Evolutionary conservation across 2,329 filamentous ascomycete genomes (phyloP), one percentile per base, ranked within the genome.

Genomic region (Trichoderma sp.): DNA sequence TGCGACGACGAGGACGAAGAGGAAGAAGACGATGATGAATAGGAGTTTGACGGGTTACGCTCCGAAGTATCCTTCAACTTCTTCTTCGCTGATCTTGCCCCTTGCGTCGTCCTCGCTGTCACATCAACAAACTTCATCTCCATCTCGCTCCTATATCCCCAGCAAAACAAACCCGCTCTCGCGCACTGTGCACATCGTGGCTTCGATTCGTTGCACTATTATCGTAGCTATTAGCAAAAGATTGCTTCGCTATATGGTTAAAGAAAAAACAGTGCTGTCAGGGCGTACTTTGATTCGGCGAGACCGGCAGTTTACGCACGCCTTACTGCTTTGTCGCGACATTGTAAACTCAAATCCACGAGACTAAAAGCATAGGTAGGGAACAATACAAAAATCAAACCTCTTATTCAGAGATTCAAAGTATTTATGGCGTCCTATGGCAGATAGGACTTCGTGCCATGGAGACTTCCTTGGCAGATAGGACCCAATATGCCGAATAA

Each of bases 121-220:
- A 49, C 49, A 3, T 49, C 49, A n/a, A 63, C 47, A 33, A 63
- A 53, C 24, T 21, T 21, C 4, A 55, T 21, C 21, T 53, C 60
- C 14, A 31, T 37, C 47, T 55, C 29, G 33, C 33, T 63, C 24
- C 60, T 63, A 55, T 63, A 63, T 21, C 60, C 60, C 60, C 60
- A 63, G 33, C 60, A 63, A 24, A 63, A 53, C 31, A 63, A 27
- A 7, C 60, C 60, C 10, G 60, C 60, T 24, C 60, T 37, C 21
- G 60, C 47, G 5, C 60, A 63, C 31, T 63, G 60, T 33, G 60
- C 60, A 27, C 60, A 63, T 10, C 60, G 60, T 49, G 60, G 60
- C 31, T 19, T 63, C 14, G 60, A 27, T 55, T 63, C 60, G 53
- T 63, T 63, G 24, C 60, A 63, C 60, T 63, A 5, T 29, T 11